Percentiles rank a stretch among this genome's conserved stretches.
Evolutionary conservation across 441 rosid species (phyloP).

Genomic region (Pelargonium citronellum): DNA sequence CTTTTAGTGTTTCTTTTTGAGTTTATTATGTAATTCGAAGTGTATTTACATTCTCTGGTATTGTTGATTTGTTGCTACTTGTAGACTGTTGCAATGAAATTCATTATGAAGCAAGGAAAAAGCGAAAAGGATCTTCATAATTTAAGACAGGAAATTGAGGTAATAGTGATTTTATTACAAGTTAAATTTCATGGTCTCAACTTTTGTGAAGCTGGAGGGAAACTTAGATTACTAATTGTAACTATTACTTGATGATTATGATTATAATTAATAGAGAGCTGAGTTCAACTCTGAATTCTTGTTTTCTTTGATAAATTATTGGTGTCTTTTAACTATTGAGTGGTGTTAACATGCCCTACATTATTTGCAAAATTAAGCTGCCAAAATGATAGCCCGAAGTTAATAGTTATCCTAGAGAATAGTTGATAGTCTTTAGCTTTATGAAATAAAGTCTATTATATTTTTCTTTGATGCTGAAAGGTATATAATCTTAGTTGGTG

Average conservation of each 20-base stretch:
- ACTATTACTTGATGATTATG: not conserved
- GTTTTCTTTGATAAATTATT: not conserved
- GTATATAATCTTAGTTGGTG: not conserved
- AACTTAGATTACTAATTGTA: not conserved
- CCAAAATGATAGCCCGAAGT: not conserved
- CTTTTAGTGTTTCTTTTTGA: not conserved
- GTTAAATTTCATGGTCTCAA: not conserved
- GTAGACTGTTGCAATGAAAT: slow-evolving; percentile 97
- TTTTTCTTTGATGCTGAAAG: not conserved
- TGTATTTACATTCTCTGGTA: not conserved
- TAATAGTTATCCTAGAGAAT: not conserved
- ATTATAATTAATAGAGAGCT: not conserved
- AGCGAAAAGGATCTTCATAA: slow-evolving; percentile 88
- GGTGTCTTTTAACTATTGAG: not conserved
- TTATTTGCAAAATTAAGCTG: not conserved
- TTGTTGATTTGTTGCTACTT: slow-evolving; percentile 16
- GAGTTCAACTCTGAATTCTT: not conserved
- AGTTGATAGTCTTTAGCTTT: not conserved
- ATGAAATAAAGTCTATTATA: not conserved
- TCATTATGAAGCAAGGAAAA: slow-evolving; percentile 92
- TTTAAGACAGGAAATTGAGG: slow-evolving; percentile 96
- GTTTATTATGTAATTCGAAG: not conserved
- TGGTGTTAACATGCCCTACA: not conserved
- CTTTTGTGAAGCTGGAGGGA: not conserved
- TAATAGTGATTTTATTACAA: slow-evolving; percentile 14